Base-by-base conservation (phyloP, 306 rosid species). In the Sicyos baderoa region DNA sequence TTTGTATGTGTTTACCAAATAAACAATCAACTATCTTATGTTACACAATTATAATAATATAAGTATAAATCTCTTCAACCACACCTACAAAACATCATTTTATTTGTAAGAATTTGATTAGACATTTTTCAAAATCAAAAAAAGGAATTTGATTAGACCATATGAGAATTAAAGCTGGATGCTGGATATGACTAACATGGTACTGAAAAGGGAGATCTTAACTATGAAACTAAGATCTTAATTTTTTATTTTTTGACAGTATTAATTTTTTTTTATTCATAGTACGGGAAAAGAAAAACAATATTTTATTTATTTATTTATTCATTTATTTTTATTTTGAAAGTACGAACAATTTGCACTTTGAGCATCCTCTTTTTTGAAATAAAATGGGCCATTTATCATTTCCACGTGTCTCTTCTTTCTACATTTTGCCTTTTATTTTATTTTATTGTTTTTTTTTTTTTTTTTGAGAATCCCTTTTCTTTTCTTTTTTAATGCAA, bases 311-410 rank as follows among this genome's bases (percentile, higher is more conserved):
- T n/a, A n/a, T n/a, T n/a, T n/a, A n/a, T n/a, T n/a, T n/a, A n/a
- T n/a, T n/a, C n/a, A n/a, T n/a, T n/a, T 25, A 16, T 14, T 29
- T 21, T 60, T 25, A 16, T 14, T 29, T 21, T 60, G 7, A 60
- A 9, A 14, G 23, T 16, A 16, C 12, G 67, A 60, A 35, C 42
- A 60, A 32, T 60, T 32, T 16, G 17, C 22, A 60, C 67, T 60
- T 60, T 32, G 29, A 35, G 67, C 67, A 60, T 60, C 66, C 5
- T 60, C 48, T 60, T 60, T 60, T 60, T n/a, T 60, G 22, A 60
- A n/a, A 35, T 60, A 7, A 16, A 54, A 60, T 16, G 47, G 48
- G 67, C 23, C 14, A 32, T 60, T 58, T 25, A 25, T 25, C 29
- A 25, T 25, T 25, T 25, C 29, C 29, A 25, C 29, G 29, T 25